Evolutionary conservation across 371 early-diverging fungal genomes (phyloP).

Genomic region (Dentiscutata heterogama): DNA sequence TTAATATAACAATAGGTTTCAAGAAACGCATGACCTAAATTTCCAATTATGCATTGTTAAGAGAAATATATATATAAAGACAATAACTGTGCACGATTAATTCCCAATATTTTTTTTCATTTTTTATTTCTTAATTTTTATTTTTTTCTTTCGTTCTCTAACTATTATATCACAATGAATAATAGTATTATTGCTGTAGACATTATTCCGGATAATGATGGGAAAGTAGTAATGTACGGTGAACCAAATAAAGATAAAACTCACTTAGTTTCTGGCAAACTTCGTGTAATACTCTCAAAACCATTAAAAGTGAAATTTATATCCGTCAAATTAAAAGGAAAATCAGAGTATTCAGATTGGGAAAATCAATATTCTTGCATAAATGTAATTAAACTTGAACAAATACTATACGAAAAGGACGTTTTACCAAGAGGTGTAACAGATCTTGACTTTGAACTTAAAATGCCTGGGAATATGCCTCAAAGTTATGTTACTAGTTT

Average conservation of each 20-base stretch:
- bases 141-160: background rate
- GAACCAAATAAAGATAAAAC: slow-evolving; percentile 35
- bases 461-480: slow-evolving; percentile 18
- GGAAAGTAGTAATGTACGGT: slow-evolving; percentile 41
- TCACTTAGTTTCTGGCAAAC: slow-evolving; percentile 33
- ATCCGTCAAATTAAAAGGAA: slow-evolving; percentile 38
- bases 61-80: too few relatives aligned
- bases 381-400: slow-evolving; percentile 31
- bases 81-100: too few relatives aligned
- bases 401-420: background rate
- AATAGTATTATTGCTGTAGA: slow-evolving; percentile 44
- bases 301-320: slow-evolving; percentile 39
- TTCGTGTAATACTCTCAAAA: slow-evolving; percentile 37
- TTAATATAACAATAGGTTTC: too few relatives aligned
- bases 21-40: too few relatives aligned
- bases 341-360: slow-evolving; percentile 45
- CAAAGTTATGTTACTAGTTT: slow-evolving; percentile 44
- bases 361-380: slow-evolving; percentile 44
- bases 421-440: slow-evolving; percentile 32
- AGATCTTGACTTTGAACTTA: slow-evolving; percentile 42
- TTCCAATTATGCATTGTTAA: too few relatives aligned
- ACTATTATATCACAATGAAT: slow-evolving; percentile 24
- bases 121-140: background rate
- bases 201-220: slow-evolving; percentile 39
- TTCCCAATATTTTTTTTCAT: background rate